phyloP scores from a whole-genome alignment of 2,329 filamentous ascomycete species.

The Phyllosticta ampelicida region DNA sequence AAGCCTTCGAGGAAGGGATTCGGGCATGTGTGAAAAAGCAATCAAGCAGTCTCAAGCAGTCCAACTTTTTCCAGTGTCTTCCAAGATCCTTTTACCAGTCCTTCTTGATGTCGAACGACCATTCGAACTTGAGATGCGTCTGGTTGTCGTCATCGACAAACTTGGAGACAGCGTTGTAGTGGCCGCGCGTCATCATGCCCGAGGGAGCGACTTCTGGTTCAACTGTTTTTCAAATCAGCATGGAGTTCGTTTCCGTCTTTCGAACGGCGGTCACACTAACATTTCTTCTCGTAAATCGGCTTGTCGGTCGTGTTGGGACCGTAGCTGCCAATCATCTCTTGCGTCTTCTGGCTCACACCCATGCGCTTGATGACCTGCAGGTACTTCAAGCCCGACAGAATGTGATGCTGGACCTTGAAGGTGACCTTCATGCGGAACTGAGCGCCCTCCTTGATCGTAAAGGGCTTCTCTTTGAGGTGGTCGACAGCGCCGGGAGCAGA shows the following conservation, averaged over 20 bases:
- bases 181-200: constrained; percentile 79
- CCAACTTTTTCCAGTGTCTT: neutral
- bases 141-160: constrained; percentile 95
- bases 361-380: constrained; percentile 88
- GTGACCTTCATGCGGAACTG: constrained; percentile 89
- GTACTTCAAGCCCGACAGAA: constrained; percentile 90
- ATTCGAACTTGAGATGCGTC: constrained; percentile 83
- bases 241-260: neutral
- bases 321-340: constrained; percentile 97
- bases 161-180: constrained; percentile 80
- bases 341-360: constrained; percentile 80
- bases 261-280: constrained; percentile 44
- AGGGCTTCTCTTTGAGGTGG: constrained; percentile 79
- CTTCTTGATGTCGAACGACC: constrained; percentile 94
- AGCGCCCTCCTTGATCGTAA: constrained; percentile 93
- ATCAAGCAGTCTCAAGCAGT: neutral
- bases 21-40: neutral
- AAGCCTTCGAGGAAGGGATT: neutral
- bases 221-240: constrained; percentile 42
- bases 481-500: constrained; percentile 60
- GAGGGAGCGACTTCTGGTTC: constrained; percentile 83
- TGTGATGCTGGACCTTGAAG: constrained; percentile 95
- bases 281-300: constrained; percentile 79
- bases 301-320: constrained; percentile 85
- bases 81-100: constrained; percentile 59